phyloP scores from a whole-genome alignment of 257 asterid species.

The Gynochthodes officinalis region DNA sequence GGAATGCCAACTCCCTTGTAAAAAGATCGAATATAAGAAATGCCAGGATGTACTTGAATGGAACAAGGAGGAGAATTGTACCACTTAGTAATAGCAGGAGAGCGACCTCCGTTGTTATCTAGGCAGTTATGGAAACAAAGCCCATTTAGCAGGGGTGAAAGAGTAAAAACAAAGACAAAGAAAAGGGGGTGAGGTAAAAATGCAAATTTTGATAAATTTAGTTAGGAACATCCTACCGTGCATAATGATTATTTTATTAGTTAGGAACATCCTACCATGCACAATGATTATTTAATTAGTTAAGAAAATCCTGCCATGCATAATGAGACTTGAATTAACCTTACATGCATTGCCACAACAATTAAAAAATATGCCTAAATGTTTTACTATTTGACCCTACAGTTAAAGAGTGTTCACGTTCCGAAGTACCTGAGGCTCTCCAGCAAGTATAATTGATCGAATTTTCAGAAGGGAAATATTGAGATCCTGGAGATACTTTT shows the following conservation, averaged over 20 bases:
- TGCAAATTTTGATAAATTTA: neutral
- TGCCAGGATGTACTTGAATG: slow-evolving; percentile 71
- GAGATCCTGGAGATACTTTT: slow-evolving; percentile 73
- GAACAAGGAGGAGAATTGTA: slow-evolving; percentile 56
- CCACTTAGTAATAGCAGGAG: slow-evolving; percentile 61
- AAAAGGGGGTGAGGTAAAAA: neutral
- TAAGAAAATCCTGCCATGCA: neutral
- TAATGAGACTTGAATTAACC: neutral
- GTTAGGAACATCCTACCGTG: neutral
- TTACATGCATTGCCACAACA: neutral
- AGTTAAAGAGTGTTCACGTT: neutral
- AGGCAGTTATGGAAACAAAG: slow-evolving; percentile 7
- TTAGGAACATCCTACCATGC: neutral
- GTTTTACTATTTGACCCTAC: neutral
- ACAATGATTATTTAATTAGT: no score
- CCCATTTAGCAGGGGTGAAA: neutral
- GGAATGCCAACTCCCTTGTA: slow-evolving; percentile 81
- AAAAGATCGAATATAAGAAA: slow-evolving; percentile 66
- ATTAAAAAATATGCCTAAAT: neutral
- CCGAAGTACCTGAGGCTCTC: slow-evolving; percentile 78
- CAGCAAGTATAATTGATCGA: slow-evolving; percentile 81
- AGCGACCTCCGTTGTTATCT: slow-evolving; percentile 88
- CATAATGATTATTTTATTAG: no score
- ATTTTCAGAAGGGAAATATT: slow-evolving; percentile 77
- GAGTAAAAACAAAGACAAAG: neutral